Base-by-base conservation (phyloP, 2,329 filamentous ascomycete genomes). In the Pseudopyricularia cyperi region DNA sequence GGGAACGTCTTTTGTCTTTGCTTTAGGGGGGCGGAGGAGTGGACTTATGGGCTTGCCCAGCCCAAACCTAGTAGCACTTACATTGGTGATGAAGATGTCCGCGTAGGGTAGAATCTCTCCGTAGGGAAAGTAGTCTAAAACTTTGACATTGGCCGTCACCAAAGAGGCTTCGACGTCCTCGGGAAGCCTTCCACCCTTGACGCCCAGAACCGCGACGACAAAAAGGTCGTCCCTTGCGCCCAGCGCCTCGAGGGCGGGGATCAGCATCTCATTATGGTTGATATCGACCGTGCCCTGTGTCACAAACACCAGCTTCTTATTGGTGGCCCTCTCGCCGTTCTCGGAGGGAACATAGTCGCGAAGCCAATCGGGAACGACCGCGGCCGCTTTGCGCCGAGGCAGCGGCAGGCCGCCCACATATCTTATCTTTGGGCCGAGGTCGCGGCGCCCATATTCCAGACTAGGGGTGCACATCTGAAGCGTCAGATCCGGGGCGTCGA, bases 91-190 rank as follows among this genome's bases (percentile, higher is more conserved):
- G 32, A 76, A 72, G 1, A 72, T 64, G 34, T 68, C 71, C 26
- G 64, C 63, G 57, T 74, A 54, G 1, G 68, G 67, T 1, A 77
- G 61, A 1, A 75, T 54, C 6, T 44, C 39, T 14, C 24, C 24
- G 55, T 75, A 76, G 3, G 72, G 65, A 6, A 77, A 59, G 55
- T 73, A 75, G 57, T 75, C 71, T 17, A 69, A 60, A 3, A 73
- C 65, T 7, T 67, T 63, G 1, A 66, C 63, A 55, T 77, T 77
- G 1, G 53, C 17, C 12, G 39, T 24, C 22, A 12, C 19, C 17
- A 44, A 14, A 4, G 17, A 22, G 30, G 19, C 32, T 17, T 33
- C 47, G n/a, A 49, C 28, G 17, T 30, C 39, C 11, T 24, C 42
- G 7, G 44, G 30, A 9, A 56, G 53, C 7, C 15, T 28, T 0